These are phyloP conservation scores for Acacia confusa DNA, from an alignment of 306 rosid species.

Conservation along the genomic window DNA sequence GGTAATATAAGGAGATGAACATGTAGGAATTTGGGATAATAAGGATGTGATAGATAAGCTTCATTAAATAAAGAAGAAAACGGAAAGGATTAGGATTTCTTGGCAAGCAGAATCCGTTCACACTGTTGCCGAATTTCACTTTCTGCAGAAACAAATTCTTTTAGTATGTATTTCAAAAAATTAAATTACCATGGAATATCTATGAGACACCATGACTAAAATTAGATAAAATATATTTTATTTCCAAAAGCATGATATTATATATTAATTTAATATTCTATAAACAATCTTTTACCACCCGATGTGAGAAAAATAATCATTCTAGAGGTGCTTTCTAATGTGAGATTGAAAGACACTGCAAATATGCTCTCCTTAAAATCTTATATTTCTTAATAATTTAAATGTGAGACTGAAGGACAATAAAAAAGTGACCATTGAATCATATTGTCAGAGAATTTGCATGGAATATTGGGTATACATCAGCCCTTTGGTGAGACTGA, in stretches of 20 bases:
- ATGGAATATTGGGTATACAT: not conserved
- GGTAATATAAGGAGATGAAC: not conserved
- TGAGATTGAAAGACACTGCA: not conserved
- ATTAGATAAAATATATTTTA: not conserved
- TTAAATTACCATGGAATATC: not conserved
- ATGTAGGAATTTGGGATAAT: not conserved
- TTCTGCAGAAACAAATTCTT: not conserved
- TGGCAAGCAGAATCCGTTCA: slow-evolving; percentile 34
- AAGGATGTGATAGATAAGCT: not conserved
- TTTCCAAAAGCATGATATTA: not conserved
- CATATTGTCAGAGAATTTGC: not conserved
- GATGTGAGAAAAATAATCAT: not conserved
- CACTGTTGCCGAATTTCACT: no score
- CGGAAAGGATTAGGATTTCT: slow-evolving; percentile 8
- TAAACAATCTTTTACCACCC: not conserved
- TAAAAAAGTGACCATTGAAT: not conserved
- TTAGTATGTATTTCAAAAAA: not conserved
- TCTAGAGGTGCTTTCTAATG: not conserved
- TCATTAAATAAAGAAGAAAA: no score
- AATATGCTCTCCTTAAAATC: not conserved
- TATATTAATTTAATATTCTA: not conserved
- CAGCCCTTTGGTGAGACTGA: not conserved
- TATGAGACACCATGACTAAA: not conserved
- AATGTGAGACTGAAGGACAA: not conserved
- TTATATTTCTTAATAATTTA: not conserved